Evolutionary conservation across 169 alveolate genomes (phyloP), one percentile per base, ranked within the genome.

Genomic region (Babesia sp.): DNA sequence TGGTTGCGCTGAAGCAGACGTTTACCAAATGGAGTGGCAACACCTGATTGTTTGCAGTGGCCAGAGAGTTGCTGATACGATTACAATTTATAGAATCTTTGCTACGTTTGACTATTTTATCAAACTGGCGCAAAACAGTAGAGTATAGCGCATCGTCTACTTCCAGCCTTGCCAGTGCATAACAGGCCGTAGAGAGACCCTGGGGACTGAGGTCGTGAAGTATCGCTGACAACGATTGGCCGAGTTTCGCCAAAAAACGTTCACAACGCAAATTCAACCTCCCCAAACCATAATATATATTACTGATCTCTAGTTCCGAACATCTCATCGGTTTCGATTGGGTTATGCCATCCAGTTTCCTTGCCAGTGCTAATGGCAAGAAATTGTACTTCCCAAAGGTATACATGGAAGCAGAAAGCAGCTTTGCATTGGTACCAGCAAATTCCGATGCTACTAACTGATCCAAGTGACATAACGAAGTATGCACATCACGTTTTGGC

Each of bases 311-410:
- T 7, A 78, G 51, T 44, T 78, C 86, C 7, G 86, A 57, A 20
- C 45, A 31, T 0, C 36, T 33, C 14, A 39, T 20, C 14, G 51
- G 33, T 22, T 28, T 12, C 16, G 31, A 34, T 26, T 37, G 12
- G 28, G 33, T 36, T 37, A 20, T 67, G 18, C 18, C n/a, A 16
- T 33, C 51, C 16, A 80, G 26, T 11, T 36, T 28, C 6, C 28
- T 14, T 20, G 57, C 45, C 33, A 39, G 22, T 7, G 37, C 64
- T 29, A 31, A 14, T 0, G 88, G 88, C 26, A 67, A 31, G 37
- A 20, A 68, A 34, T 61, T 71, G 59, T 71, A 80, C 46, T 80
- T 80, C 31, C 82, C 74, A 36, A 80, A 69, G 20, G 88, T 80
- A 55, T 80, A 80, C 4, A 80, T 48, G 4, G 79, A 39, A 6